Evolutionary conservation across 306 rosid genomes (phyloP).

Genomic region (Glycine latifolia): DNA sequence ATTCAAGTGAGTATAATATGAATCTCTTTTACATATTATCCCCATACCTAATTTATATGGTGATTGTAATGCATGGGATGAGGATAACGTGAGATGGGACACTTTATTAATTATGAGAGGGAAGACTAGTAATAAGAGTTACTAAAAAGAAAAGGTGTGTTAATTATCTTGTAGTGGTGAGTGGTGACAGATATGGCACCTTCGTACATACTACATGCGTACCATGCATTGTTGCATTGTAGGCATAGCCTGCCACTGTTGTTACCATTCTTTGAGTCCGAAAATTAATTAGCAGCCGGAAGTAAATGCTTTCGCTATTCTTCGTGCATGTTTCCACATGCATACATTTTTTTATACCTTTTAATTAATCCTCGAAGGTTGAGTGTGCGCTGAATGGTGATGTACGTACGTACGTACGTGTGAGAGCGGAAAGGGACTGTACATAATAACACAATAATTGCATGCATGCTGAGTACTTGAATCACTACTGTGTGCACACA

Average conservation of each 20-base stretch:
- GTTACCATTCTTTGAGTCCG: neutral
- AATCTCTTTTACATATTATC: too few relatives aligned
- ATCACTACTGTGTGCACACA: constrained; percentile 30
- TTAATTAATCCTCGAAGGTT: neutral
- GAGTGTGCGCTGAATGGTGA: neutral
- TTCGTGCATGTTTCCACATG: constrained; percentile 35
- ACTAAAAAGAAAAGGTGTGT: neutral
- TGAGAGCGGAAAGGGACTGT: constrained; percentile 31
- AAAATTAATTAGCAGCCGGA: neutral
- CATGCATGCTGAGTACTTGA: constrained; percentile 19
- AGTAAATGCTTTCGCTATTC: constrained; percentile 23
- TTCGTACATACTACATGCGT: neutral
- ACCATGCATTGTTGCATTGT: too few relatives aligned
- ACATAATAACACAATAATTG: constrained; percentile 18
- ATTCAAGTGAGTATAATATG: neutral
- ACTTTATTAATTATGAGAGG: neutral
- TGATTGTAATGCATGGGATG: neutral
- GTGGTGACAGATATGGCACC: neutral
- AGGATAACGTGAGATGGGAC: neutral
- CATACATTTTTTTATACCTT: constrained; percentile 16
- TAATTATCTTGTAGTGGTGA: neutral
- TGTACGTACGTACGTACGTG: neutral
- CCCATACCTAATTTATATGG: too few relatives aligned
- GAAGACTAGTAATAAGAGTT: neutral
- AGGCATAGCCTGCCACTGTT: neutral